Evolutionary conservation across 306 rosid genomes (phyloP), one percentile per base, ranked within the genome.

Genomic region (Ceratonia siliqua): DNA sequence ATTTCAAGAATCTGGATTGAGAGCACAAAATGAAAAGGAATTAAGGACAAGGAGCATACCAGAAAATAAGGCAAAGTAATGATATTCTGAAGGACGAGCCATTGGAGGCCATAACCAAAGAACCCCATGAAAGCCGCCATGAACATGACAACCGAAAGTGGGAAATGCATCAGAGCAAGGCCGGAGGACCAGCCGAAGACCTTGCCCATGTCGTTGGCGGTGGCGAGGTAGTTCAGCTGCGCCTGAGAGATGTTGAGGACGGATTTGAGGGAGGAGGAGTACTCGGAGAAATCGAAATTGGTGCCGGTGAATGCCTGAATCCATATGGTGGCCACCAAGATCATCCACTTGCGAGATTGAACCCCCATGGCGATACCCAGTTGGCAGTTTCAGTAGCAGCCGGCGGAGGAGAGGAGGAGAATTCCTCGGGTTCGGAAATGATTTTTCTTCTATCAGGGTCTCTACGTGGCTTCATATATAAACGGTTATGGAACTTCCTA

Each of bases 301-400:
- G 97, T 94, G 12, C 98, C 98, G 0, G 98, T 94, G 78, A 91
- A 94, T 8, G 98, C 96, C 61, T 94, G 98, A 72, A 94, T 81
- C 97, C 98, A 94, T 33, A 94, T 87, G 2, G 93, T 90, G 18
- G 93, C 97, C 46, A 88, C 91, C 72, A 94, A 28, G 6, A 92
- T 76, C 96, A 90, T 82, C 99, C 99, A 94, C 73, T 92, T 94
- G 6, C 99, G 73, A 0, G 97, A 91, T 46, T 94, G 96, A 21
- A 96, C 96, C 2, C 85, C 85, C 99, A 89, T 87, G 12, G 18
- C 62, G 0, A 13, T 1, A 3, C 50, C 42, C 3, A 49, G n/a
- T n/a, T n/a, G n/a, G n/a, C n/a, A n/a, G 25, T 10, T 11, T 15
- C 32, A 14, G n/a, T 2, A 57, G 5, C 27, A 24, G 50, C 8